phyloP scores from a whole-genome alignment of 352 stramenopile genomes.

The Phytopythium litorale region DNA sequence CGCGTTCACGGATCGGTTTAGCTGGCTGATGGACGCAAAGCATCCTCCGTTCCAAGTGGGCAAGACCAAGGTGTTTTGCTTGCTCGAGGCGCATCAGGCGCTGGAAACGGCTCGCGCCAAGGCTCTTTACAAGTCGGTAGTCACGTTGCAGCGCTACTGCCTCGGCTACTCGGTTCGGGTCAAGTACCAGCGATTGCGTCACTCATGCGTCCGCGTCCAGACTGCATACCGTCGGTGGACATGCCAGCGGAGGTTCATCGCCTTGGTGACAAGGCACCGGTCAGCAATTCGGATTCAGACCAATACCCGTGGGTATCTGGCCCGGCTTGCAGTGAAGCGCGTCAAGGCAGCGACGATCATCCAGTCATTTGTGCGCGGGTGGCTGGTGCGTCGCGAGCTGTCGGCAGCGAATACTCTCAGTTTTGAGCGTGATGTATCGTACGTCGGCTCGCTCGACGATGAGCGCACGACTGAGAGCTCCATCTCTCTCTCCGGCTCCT shows the following conservation, averaged over 20 bases:
- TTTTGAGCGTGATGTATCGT: conserved; percentile 75
- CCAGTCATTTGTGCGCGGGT: conserved; percentile 79
- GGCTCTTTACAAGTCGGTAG: conserved; percentile 65
- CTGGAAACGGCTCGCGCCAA: conserved; percentile 57
- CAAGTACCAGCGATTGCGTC: conserved; percentile 46
- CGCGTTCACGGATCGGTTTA: conserved; percentile 32
- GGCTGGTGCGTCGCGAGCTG: conserved; percentile 73
- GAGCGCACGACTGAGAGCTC: conserved; percentile 42
- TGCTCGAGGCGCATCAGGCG: conserved; percentile 63
- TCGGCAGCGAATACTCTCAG: conserved; percentile 70
- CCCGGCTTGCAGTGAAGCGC: conserved; percentile 33
- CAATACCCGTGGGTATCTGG: conserved; percentile 38
- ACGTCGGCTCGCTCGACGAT: conserved; percentile 60
- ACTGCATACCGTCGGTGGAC: conserved; percentile 41
- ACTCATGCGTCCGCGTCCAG: conserved; percentile 51
- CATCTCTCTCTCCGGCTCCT: conserved; percentile 43
- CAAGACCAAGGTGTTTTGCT: conserved; percentile 80
- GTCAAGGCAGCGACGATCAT: conserved; percentile 52
- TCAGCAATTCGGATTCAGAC: conserved; percentile 53
- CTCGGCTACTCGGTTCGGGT: conserved; percentile 49
- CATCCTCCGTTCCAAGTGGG: conserved; percentile 73
- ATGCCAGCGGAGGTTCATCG: conserved; percentile 44
- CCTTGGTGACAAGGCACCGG: conserved; percentile 30
- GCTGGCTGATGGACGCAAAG: conserved; percentile 31
- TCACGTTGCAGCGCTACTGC: conserved; percentile 73